Evolutionary conservation across 2,329 filamentous ascomycete species (phyloP).

Genomic region (Colletotrichum orchidophilum): DNA sequence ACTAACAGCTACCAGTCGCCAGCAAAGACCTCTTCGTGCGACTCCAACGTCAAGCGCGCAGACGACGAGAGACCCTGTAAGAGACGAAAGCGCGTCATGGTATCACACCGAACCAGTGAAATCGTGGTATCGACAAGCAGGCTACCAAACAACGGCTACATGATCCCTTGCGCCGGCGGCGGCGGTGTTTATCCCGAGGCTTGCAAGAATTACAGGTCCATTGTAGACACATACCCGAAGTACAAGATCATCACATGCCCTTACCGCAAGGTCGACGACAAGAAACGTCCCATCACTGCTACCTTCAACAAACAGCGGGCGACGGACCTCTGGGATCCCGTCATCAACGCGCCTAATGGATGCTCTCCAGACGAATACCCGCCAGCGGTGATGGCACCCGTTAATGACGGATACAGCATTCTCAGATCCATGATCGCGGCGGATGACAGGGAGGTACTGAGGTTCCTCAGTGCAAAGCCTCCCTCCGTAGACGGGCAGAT

Average conservation of each 20-base stretch:
- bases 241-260: constrained; percentile 6
- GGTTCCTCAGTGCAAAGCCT: neutral
- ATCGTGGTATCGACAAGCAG: neutral
- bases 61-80: constrained; percentile 1
- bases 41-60: neutral
- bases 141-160: neutral
- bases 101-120: neutral
- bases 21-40: constrained; percentile 1
- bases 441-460: neutral
- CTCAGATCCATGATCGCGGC: neutral
- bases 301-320: neutral
- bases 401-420: neutral
- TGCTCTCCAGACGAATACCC: constrained; percentile 8
- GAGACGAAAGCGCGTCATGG: neutral
- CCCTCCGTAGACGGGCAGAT: neutral
- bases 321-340: neutral
- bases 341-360: constrained; percentile 4
- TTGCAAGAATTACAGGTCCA: constrained; percentile 12
- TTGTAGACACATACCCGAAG: constrained; percentile 1
- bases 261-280: neutral
- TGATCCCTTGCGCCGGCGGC: neutral
- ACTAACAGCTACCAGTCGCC: neutral
- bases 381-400: constrained; percentile 2
- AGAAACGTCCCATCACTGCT: neutral
- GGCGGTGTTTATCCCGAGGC: neutral